Conservation (phyloP, 2,329 filamentous ascomycete genomes). For the Leptographium wingfieldii region DNA sequence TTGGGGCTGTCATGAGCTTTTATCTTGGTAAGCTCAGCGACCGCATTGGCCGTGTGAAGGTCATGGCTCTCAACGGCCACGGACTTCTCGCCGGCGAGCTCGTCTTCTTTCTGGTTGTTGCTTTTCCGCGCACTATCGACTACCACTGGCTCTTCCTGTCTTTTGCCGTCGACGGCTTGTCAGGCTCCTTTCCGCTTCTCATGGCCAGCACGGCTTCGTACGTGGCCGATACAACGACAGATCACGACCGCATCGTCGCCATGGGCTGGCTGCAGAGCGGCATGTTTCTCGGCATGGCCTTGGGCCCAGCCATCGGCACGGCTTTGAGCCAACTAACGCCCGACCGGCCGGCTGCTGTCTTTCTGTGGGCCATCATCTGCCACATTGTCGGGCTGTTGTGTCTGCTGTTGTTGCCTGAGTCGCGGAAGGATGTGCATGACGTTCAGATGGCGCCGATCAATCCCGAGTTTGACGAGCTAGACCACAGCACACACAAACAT, state of each 20-base stretch:
- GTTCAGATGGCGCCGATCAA: too few species aligned
- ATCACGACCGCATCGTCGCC: neutral
- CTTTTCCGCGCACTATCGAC: neutral
- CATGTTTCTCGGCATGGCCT: constrained; percentile 2
- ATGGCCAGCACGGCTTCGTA: neutral
- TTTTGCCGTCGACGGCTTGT: neutral
- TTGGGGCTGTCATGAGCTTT: neutral
- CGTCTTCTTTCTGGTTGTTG: neutral
- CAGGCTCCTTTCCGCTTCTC: neutral
- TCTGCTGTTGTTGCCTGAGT: neutral
- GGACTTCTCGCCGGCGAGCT: neutral
- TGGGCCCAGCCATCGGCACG: neutral
- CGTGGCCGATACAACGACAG: neutral
- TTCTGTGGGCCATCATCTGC: neutral
- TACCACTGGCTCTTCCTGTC: constrained; percentile 2
- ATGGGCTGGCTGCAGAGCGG: constrained; percentile 3
- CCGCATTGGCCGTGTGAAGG: neutral
- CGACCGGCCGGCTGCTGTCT: neutral
- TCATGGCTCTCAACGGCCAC: constrained; percentile 1
- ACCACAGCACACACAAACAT: too few species aligned
- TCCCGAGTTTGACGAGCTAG: too few species aligned
- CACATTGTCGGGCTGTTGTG: neutral
- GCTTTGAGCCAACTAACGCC: neutral
- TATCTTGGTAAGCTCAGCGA: neutral
- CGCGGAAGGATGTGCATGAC: neutral